phyloP scores from a whole-genome alignment of 2,329 filamentous ascomycete genomes.

The Colletotrichum cereale region DNA sequence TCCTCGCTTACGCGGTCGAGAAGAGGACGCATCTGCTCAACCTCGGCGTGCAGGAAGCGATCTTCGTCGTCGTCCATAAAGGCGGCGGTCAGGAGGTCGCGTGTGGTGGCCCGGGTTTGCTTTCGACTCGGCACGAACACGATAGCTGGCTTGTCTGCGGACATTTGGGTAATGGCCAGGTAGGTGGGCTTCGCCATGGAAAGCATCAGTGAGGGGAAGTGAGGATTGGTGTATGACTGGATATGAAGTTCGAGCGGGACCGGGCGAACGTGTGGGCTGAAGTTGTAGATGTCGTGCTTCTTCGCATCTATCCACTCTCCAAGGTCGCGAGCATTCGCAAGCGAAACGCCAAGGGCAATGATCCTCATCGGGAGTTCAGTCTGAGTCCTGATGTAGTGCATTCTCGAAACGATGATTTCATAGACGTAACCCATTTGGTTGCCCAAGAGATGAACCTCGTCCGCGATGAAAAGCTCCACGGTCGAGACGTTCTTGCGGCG shows the following conservation, averaged over 20 bases:
- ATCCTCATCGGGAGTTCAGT: slow-evolving; percentile 88
- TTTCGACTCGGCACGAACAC: slow-evolving; percentile 95
- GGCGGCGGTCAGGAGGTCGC: slow-evolving; percentile 89
- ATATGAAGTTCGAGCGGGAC: slow-evolving; percentile 94
- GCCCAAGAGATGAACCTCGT: slow-evolving; percentile 94
- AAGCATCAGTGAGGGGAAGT: slow-evolving; percentile 98
- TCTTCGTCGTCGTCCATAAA: slow-evolving; percentile 92
- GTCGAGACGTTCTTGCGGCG: slow-evolving; percentile 94
- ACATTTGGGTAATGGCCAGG: slow-evolving; percentile 87
- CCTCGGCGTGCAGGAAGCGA: slow-evolving; percentile 88
- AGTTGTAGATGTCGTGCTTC: slow-evolving; percentile 99
- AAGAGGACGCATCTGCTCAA: slow-evolving; percentile 84
- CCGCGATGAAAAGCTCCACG: slow-evolving; percentile 91
- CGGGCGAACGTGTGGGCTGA: slow-evolving; percentile 90
- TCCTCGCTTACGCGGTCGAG: slow-evolving; percentile 87
- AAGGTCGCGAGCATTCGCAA: slow-evolving; percentile 92
- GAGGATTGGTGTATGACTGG: slow-evolving; percentile 94
- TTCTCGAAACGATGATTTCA: slow-evolving; percentile 96
- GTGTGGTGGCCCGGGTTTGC: slow-evolving; percentile 87
- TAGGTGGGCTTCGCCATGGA: slow-evolving; percentile 98
- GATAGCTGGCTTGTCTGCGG: slow-evolving; percentile 88
- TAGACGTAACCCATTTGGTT: slow-evolving; percentile 90
- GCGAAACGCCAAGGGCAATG: slow-evolving; percentile 88
- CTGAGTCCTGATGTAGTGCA: slow-evolving; percentile 95
- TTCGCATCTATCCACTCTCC: slow-evolving; percentile 98